A percentile compares a stretch with the other conserved stretches of the same genome.
phyloP scores from a whole-genome alignment of 164 flowering plant genomes.

The Sextonia rubra region DNA sequence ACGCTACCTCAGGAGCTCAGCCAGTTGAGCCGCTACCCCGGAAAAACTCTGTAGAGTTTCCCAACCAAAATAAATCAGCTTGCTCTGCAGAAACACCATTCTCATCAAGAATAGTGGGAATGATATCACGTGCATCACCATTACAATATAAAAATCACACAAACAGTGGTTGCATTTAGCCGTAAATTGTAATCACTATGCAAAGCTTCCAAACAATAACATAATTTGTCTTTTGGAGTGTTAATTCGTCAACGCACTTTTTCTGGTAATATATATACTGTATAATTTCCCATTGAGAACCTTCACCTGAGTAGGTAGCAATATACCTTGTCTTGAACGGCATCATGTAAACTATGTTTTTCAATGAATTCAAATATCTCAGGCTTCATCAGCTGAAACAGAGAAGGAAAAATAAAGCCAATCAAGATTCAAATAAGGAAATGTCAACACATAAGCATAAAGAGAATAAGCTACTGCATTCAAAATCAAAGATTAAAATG shows the following conservation, averaged over 20 bases:
- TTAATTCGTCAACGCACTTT: not conserved
- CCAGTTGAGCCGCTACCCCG: no score
- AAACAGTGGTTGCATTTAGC: not conserved
- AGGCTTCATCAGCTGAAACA: slow-evolving; percentile 81
- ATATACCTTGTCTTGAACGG: slow-evolving; percentile 81
- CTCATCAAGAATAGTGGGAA: not conserved
- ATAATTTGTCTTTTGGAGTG: not conserved
- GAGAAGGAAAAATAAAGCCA: slow-evolving; percentile 2
- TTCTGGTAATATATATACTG: not conserved
- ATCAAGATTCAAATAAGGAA: not conserved
- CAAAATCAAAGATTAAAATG: not conserved
- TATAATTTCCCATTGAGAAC: not conserved
- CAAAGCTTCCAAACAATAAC: not conserved
- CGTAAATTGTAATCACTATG: not conserved
- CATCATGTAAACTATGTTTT: slow-evolving; percentile 76
- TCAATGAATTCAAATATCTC: slow-evolving; percentile 85
- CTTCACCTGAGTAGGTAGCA: slow-evolving; percentile 2
- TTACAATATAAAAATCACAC: not conserved
- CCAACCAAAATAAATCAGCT: no score
- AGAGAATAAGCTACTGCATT: not conserved
- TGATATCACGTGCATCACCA: not conserved
- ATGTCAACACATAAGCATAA: not conserved
- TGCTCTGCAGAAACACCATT: no score
- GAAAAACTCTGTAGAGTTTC: no score
- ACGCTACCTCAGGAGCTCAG: no score